Evolutionary conservation across 2,329 filamentous ascomycete species (phyloP), one percentile per base, ranked within the genome.

Genomic region (Penicillium sp.): DNA sequence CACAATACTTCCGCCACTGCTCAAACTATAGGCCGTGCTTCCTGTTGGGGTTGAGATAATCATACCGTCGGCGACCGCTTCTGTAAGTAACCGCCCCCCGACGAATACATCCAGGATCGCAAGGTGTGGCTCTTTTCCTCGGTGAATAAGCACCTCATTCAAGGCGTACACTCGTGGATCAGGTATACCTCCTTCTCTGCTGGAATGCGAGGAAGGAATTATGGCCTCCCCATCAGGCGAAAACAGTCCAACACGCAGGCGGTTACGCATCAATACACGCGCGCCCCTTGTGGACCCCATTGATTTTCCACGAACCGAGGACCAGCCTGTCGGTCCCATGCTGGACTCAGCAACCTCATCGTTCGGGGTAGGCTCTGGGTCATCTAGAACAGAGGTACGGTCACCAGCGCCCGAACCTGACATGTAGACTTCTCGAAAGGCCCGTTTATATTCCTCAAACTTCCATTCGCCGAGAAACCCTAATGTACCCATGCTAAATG

Each of bases 401-500:
- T 80, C 77, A 12, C 79, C 76, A 28, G 74, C 76, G 23, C 74
- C 72, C 23, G 85, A 82, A 3, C 86, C 86, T 42, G 84, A 87
- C 89, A 96, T 95, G 75, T 95, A 97, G 53, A 94, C 90, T 69
- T 97, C 90, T 49, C 91, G 81, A 77, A 95, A 96, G 0, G 94
- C 94, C 49, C 90, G 83, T 74, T 96, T 96, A 76, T 95, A 90
- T 66, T 97, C 92, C 6, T 81, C 80, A 69, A 97, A 97, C 66
- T 94, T 95, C 92, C 93, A 99, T 73, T 97, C 93, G 16, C 93
- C 92, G 7, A 99, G 77, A 64, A 99, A 99, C 0, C 94, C 94
- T 0, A 99, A 78, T 0, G 93, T 95, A 5, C 94, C 94, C 90
- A 99, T 97, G 69, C 91, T 96, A 69, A 99, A 99, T 1, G 90